phyloP scores from a whole-genome alignment of 495 filamentous ascomycete genomes.

The Tuber aestivum region DNA sequence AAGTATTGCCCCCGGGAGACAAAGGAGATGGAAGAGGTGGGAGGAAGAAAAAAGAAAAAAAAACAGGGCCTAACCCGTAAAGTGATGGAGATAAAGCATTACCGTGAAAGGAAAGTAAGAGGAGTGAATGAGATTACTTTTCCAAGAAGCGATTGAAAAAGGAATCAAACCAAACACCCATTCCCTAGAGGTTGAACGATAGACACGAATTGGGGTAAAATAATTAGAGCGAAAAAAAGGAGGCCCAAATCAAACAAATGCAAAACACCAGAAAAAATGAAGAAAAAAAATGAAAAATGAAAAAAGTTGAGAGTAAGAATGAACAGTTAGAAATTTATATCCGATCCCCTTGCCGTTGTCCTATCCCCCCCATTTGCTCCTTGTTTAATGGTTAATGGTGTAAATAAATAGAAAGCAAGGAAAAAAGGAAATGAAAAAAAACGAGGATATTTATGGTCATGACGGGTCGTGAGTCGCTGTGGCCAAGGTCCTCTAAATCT shows the following conservation, averaged over 20 bases:
- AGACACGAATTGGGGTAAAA: slow-evolving; percentile 27
- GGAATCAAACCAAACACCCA: background rate
- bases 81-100: background rate
- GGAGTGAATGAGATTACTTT: background rate
- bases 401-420: slow-evolving; percentile 10
- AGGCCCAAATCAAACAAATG: slow-evolving; percentile 12
- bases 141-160: background rate
- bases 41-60: slow-evolving; percentile 13
- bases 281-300: slow-evolving; percentile 4
- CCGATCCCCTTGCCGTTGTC: slow-evolving; percentile 9
- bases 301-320: slow-evolving; percentile 33
- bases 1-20: slow-evolving; percentile 23
- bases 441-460: slow-evolving; percentile 32
- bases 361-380: slow-evolving; percentile 20
- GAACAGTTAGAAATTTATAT: slow-evolving; percentile 24
- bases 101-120: background rate
- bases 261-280: slow-evolving; percentile 20
- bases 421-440: slow-evolving; percentile 18
- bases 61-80: slow-evolving; percentile 12
- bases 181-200: slow-evolving; percentile 5
- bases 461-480: slow-evolving; percentile 27
- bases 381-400: slow-evolving; percentile 17
- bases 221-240: slow-evolving; percentile 23
- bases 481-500: slow-evolving; percentile 21
- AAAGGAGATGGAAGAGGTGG: slow-evolving; percentile 10